Evolutionary conservation across 2,329 filamentous ascomycete species (phyloP).

Genomic region (Chalaropsis thielavioides): DNA sequence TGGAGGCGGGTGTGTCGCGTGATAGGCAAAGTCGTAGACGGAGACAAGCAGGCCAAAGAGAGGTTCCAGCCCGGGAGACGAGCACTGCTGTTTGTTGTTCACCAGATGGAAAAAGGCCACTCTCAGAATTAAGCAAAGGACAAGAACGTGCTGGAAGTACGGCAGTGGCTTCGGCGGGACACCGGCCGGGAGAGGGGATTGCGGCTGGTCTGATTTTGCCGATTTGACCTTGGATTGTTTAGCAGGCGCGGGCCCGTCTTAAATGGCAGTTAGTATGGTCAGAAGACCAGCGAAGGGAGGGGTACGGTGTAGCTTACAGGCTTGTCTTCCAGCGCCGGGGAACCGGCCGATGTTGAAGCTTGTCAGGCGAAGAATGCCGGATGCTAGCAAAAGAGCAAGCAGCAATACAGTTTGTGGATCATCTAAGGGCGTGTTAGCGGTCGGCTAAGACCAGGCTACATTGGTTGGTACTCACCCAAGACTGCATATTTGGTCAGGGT

Average conservation of each 20-base stretch:
- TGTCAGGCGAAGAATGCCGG: slow-evolving; percentile 22
- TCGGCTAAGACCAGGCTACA: not conserved
- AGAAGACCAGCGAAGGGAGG: not conserved
- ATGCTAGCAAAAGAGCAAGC: slow-evolving; percentile 34
- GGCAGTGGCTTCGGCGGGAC: slow-evolving; percentile 34
- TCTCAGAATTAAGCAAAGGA: slow-evolving; percentile 32
- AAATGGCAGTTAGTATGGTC: not conserved
- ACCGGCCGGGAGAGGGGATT: slow-evolving; percentile 17
- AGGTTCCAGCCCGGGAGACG: slow-evolving; percentile 35
- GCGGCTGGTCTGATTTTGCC: not conserved
- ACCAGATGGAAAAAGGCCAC: slow-evolving; percentile 35
- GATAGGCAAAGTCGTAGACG: slow-evolving; percentile 15
- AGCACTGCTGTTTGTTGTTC: slow-evolving; percentile 36
- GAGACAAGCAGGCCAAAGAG: slow-evolving; percentile 13
- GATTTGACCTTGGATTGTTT: not conserved
- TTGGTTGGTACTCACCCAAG: slow-evolving; percentile 11
- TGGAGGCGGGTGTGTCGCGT: not conserved
- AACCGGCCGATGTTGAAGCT: slow-evolving; percentile 20
- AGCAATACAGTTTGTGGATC: slow-evolving; percentile 20
- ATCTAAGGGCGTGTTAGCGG: slow-evolving; percentile 7
- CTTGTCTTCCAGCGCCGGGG: slow-evolving; percentile 21
- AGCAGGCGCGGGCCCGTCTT: slow-evolving; percentile 9
- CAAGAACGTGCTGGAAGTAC: slow-evolving; percentile 32
- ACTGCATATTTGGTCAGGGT: slow-evolving; percentile 17
- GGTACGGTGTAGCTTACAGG: not conserved